Conservation (phyloP, 352 stramenopile genomes). For the Blastocystis sp. region DNA sequence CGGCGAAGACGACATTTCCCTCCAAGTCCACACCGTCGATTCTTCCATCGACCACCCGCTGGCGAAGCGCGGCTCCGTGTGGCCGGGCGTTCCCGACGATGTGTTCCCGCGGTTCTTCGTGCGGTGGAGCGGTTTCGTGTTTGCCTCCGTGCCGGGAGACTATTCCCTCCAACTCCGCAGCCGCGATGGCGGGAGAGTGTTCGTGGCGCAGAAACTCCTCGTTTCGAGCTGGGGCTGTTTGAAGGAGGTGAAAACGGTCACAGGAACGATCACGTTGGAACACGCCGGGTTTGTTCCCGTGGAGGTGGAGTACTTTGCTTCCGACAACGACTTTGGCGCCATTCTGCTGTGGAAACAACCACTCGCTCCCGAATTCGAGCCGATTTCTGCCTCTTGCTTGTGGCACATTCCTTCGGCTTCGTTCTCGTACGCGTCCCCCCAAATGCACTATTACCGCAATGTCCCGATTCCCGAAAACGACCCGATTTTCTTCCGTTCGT, state of each 20-base stretch:
- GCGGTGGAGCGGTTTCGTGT: background rate
- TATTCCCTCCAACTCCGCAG: constrained; percentile 20
- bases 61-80: background rate
- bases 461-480: background rate
- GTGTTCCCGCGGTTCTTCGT: constrained; percentile 9
- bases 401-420: background rate
- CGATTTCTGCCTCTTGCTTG: background rate
- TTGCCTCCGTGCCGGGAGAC: background rate
- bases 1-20: background rate
- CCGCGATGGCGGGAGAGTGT: background rate
- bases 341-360: background rate
- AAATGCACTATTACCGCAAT: constrained; percentile 7
- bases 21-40: constrained; percentile 5
- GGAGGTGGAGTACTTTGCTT: background rate
- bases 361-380: background rate
- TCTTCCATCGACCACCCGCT: background rate
- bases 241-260: background rate
- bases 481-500: background rate
- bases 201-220: background rate
- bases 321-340: background rate
- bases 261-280: background rate
- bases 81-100: background rate
- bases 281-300: background rate
- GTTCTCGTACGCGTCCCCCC: background rate
- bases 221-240: background rate